Base-by-base conservation (phyloP, 164 flowering plant genomes). In the Umbellularia californica region DNA sequence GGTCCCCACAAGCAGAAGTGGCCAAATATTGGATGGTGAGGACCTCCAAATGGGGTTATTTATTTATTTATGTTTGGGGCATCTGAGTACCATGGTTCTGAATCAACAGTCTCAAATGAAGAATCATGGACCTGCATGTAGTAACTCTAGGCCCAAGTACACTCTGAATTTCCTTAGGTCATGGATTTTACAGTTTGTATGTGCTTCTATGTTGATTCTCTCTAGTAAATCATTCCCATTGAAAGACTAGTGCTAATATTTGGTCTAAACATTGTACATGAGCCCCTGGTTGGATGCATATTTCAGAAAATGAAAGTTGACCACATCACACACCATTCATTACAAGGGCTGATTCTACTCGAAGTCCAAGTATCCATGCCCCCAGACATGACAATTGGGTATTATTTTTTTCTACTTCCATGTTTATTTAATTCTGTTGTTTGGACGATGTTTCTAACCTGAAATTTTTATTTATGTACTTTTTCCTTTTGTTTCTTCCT, bases 321-420 rank as follows among this genome's bases (percentile, higher is more conserved):
- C 73, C 92, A 83, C 55, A 83, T 89, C 23, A 90, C 92, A 0
- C 86, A 25, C 67, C 97, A 95, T 81, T 65, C 80, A 35, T 76
- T 95, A 83, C 89, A 85, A 81, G 93, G 92, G 66, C 86, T 83
- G 77, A 76, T 84, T 30, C 66, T 93, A 2, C 92, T 93, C 20
- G 85, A 93, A 76, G 78, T 93, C 33, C 93, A 92, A 78, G 92
- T 95, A 27, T 87, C 90, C 75, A 89, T 91, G 95, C 92, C 92
- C 0, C 78, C 81, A 0, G 83, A 87, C 68, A 78, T 85, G 20
- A 65, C 75, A 70, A 87, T 95, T 28, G 64, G 92, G 97, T 95
- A 86, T 65, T 24, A 27, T 52, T 2, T n/a, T n/a, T n/a, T 15
- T 70, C 75, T 9, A 23, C 14, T 3, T 11, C 33, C 35, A 47